Base-by-base conservation (phyloP, 495 filamentous ascomycete genomes). In the Pyronema omphalodes region DNA sequence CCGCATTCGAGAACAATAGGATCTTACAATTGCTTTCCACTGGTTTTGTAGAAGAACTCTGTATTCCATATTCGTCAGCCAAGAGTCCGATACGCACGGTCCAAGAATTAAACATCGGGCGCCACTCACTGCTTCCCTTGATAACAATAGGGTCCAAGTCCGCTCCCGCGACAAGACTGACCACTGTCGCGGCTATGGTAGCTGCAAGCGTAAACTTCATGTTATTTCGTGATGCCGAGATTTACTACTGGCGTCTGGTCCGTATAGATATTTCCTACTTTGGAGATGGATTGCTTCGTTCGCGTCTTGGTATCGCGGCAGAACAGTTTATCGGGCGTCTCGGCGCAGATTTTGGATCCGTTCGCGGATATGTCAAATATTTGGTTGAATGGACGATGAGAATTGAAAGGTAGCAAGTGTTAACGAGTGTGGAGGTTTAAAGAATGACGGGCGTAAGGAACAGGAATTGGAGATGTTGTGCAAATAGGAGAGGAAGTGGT, bases 21-120 rank as follows among this genome's bases (percentile, higher is more conserved):
- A 39, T 65, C 78, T 66, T 69, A 82, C 75, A 98, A 98, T 71
- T 98, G 81, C 12, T 75, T 77, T 49, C 77, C 77, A 61, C 74
- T 79, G 55, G 71, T 68, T 63, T 75, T 76, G 67, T 75, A 79
- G 67, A 94, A 95, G 72, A 86, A 87, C 62, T 87, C 79, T 82
- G 56, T 29, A 35, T 54, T 44, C 23, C 19, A 3, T 1, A 29
- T 14, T 51, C 47, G 17, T 52, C 36, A 36, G 11, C 19, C 18
- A 23, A 36, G 9, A 33, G 23, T 49, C 50, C 36, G 44, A 19
- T 14, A 8, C 1, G 37, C 37, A 47, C 39, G 35, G 33, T 33
- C 6, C 33, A 6, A 14, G 7, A 1, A 36, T 60, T 39, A 60
- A 49, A 56, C 15, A 9, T 35, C 37, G 8, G 37, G 17, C 35